Conservation (phyloP, 352 stramenopile genomes). For the Globisporangium takayamanum region DNA sequence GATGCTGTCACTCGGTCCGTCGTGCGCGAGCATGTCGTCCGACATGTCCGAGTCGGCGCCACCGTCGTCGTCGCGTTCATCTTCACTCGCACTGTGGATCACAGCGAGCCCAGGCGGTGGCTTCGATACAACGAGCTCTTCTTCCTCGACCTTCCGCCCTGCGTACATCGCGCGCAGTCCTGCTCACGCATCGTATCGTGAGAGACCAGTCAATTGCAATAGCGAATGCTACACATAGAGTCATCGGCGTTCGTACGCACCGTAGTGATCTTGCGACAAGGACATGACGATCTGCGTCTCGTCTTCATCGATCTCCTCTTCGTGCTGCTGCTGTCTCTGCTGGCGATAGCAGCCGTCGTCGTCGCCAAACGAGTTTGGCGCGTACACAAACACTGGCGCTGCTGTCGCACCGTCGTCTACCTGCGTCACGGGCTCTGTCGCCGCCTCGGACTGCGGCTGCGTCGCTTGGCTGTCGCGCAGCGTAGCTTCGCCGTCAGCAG, state of each 20-base stretch:
- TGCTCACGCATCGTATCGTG: neutral
- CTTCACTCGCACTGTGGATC: constrained; percentile 7
- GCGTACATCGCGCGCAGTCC: constrained; percentile 5
- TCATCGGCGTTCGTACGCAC: constrained; percentile 7
- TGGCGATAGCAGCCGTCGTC: constrained; percentile 8
- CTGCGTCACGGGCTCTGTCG: constrained; percentile 20
- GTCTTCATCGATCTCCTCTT: constrained; percentile 59
- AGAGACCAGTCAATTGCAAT: neutral
- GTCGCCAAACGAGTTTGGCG: constrained; percentile 16
- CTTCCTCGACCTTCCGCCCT: constrained; percentile 36
- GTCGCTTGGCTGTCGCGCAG: constrained; percentile 38
- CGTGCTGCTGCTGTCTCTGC: constrained; percentile 10
- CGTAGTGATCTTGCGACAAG: constrained; percentile 49
- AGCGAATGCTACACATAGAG: neutral
- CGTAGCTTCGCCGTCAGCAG: constrained; percentile 33
- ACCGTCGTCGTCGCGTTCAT: constrained; percentile 13
- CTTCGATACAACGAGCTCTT: constrained; percentile 26
- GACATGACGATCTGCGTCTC: constrained; percentile 83
- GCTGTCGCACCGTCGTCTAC: neutral
- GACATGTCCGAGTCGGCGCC: constrained; percentile 57
- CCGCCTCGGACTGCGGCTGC: constrained; percentile 18
- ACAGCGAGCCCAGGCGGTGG: neutral
- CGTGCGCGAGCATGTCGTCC: constrained; percentile 68
- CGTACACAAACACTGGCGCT: constrained; percentile 40
- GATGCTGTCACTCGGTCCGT: constrained; percentile 32